Base-by-base conservation (phyloP, 441 rosid genomes). In the Isatis lusitanica region DNA sequence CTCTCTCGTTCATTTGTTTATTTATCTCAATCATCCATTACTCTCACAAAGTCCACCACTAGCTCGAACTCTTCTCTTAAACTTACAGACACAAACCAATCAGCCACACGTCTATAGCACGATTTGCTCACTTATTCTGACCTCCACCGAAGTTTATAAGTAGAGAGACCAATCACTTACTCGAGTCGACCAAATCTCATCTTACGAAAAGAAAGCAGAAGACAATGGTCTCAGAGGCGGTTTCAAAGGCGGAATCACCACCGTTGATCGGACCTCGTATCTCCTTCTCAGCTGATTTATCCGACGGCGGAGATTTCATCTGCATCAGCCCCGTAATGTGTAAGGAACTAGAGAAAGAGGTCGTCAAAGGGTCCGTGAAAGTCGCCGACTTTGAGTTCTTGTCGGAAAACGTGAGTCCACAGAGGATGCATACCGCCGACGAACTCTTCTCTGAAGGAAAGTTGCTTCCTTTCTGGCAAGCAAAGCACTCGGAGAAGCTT, bases 401-500 rank as follows among this genome's bases (percentile, higher is more conserved):
- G 5, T 87, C 98, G 2, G 85, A 74, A 80, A 82, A 74, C 62
- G 81, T 53, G 38, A 84, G 83, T 28, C 74, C 84, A 8, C 81
- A 86, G 18, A 75, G 79, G 28, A 92, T 94, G 88, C 68, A 83
- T 10, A 85, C 86, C 2, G 97, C 98, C 0, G 98, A 90, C n/a
- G 95, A 93, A 63, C 98, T 93, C 77, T 91, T 93, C 81, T 90
- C 83, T 26, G 93, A 93, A 69, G 98, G 98, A 9, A 92, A 90
- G 79, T 75, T 94, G 3, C 90, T 94, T 63, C 97, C 98, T 17
- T 94, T 85, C 31, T 81, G 97, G 94, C 89, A 87, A 78, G 81
- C 74, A 79, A 90, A 84, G 69, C 88, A 88, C 18, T 83, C 88
- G 0, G 97, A 91, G 82, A 86, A 85, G 84, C 97, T 94, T 56